Base-by-base conservation (phyloP, 306 rosid genomes). In the Lablab purpureus region DNA sequence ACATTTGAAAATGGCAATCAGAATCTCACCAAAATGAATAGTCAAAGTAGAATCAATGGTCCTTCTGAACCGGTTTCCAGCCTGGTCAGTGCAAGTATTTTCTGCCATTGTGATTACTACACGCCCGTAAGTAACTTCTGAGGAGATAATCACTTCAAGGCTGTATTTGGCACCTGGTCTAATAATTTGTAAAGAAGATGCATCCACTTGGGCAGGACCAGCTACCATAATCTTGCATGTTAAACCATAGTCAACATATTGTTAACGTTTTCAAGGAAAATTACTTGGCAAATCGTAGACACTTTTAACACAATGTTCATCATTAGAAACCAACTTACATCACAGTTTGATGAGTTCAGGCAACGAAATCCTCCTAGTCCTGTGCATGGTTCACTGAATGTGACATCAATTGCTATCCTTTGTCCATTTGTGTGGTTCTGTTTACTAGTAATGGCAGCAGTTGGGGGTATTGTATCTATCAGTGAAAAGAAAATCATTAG, bases 381-480 rank as follows among this genome's bases (percentile, higher is more conserved):
- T 1, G 52, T 73, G 83, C 96, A 91, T 72, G 83, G 84, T 82
- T 91, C 87, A 70, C 84, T 87, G 87, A 88, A 91, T 34, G 78
- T 82, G 67, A 89, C 34, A 67, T 82, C 87, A 80, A 91, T 60
- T 80, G 79, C 41, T 76, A 87, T 36, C 65, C 60, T 84, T 67
- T 84, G 43, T 19, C 87, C 87, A 81, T 80, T 89, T 34, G 91
- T 89, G 19, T 82, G 83, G 19, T 56, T 84, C 67, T 73, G 82
- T 27, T 84, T 51, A 46, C 89, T 82, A 47, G 75, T 68, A 73
- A 91, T 82, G 12, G 80, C 78, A 73, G 93, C 96, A 64, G 91
- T 85, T 84, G 96, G 96, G 4, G 89, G 80, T 23, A 79, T 80
- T 72, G 89, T 87, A 81, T 91, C 96, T 91, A 47, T 21, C 58